Percentiles rank a stretch among this genome's conserved stretches.
Evolutionary conservation across 148 eudicot genomes (phyloP).

Genomic region (Pharnaceum exiguum): DNA sequence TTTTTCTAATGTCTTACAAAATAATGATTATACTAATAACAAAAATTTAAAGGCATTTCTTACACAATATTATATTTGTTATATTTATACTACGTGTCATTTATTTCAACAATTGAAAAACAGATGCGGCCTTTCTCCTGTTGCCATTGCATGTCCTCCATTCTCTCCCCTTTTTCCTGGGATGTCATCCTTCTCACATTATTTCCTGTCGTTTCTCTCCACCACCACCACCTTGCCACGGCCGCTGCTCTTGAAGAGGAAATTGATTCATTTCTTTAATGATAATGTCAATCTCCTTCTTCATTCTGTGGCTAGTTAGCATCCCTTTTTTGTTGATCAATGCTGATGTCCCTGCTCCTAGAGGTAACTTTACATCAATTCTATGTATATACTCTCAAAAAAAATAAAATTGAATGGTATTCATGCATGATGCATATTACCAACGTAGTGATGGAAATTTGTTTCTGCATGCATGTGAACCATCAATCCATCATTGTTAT

Average conservation of each 20-base stretch:
- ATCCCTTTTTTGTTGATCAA: conserved; percentile 10
- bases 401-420: background rate
- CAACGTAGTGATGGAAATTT: too few relatives aligned
- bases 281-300: conserved; percentile 12
- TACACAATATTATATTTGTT: too few relatives aligned
- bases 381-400: too few relatives aligned
- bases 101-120: too few relatives aligned
- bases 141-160: conserved; percentile 6
- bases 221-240: background rate
- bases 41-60: too few relatives aligned
- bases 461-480: too few relatives aligned
- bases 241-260: too few relatives aligned
- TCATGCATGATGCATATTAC: background rate
- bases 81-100: too few relatives aligned
- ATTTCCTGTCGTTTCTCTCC: background rate
- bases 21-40: too few relatives aligned
- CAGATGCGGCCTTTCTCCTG: too few relatives aligned
- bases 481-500: too few relatives aligned
- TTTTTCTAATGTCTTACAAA: too few relatives aligned
- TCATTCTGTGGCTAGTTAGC: conserved; percentile 13
- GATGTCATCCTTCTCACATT: background rate
- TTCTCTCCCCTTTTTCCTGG: background rate
- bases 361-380: conserved; percentile 2
- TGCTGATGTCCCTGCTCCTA: conserved; percentile 21
- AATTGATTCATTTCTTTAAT: background rate